A percentile compares a stretch with the other conserved stretches of the same genome.
Evolutionary conservation across 2,329 filamentous ascomycete genomes (phyloP).

Genomic region (Exophiala lecanii-corni): DNA sequence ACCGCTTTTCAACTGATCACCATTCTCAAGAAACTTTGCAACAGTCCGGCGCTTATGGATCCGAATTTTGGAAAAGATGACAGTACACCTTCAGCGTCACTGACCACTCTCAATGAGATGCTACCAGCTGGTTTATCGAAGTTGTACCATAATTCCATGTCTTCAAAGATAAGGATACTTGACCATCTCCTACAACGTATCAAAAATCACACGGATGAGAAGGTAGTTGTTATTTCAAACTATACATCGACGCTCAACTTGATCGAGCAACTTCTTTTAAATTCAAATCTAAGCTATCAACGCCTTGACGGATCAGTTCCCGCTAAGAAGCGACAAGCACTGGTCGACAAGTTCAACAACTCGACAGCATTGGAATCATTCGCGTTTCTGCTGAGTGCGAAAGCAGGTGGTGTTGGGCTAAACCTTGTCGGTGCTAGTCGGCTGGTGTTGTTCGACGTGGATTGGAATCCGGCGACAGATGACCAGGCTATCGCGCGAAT

Average conservation of each 20-base stretch:
- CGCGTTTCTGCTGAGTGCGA: conserved; percentile 68
- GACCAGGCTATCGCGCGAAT: conserved; percentile 71
- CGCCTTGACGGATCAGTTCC: conserved; percentile 66
- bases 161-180: conserved; percentile 63
- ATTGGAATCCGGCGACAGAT: conserved; percentile 73
- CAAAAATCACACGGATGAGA: conserved; percentile 58
- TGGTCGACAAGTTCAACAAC: conserved; percentile 68
- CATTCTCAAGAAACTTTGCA: conserved; percentile 69
- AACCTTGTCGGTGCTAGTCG: conserved; percentile 68
- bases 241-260: conserved; percentile 69
- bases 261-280: conserved; percentile 56
- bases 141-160: conserved; percentile 52
- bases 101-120: conserved; percentile 46
- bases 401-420: conserved; percentile 65
- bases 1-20: conserved; percentile 65
- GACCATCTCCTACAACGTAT: conserved; percentile 61
- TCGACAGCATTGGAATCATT: conserved; percentile 54
- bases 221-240: conserved; percentile 71
- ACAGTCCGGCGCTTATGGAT: conserved; percentile 61
- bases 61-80: conserved; percentile 46
- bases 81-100: conserved; percentile 43
- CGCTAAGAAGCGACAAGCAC: conserved; percentile 57
- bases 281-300: conserved; percentile 58
- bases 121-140: conserved; percentile 53
- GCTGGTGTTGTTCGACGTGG: conserved; percentile 66